Evolutionary conservation across 192 early-diverging fungal genomes (phyloP).

Genomic region (Coemansia sp.): DNA sequence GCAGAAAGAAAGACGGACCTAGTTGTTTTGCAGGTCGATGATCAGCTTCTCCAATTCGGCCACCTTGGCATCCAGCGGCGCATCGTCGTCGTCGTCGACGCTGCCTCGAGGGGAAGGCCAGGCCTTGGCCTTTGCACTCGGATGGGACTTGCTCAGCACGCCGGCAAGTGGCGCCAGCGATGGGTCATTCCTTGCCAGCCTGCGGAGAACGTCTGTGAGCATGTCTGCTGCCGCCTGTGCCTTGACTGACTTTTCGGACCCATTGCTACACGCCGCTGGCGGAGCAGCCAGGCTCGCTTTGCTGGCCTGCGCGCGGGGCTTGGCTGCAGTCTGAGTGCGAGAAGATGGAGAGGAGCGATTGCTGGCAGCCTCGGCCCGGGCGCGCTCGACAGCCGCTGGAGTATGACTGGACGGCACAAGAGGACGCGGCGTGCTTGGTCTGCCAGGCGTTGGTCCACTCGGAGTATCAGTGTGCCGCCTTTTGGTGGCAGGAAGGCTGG

Average conservation of each 20-base stretch:
- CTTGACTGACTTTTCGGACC: slow-evolving; percentile 26
- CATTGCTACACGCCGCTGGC: not conserved
- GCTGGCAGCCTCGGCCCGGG: not conserved
- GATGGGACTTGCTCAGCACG: slow-evolving; percentile 6
- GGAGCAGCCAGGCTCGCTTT: not conserved
- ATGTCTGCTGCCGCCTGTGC: slow-evolving; percentile 51
- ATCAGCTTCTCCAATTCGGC: slow-evolving; percentile 53
- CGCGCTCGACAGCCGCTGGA: not conserved
- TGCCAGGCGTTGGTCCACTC: not conserved
- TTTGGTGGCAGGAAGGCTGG: not conserved
- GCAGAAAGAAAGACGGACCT: not conserved
- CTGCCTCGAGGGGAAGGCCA: not conserved
- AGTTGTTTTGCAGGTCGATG: slow-evolving; percentile 32
- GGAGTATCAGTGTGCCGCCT: slow-evolving; percentile 2
- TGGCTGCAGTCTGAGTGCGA: not conserved
- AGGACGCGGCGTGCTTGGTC: not conserved
- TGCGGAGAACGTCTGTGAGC: slow-evolving; percentile 48
- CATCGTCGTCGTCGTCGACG: slow-evolving; percentile 4
- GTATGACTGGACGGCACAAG: not conserved
- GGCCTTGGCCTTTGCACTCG: not conserved
- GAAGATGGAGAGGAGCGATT: not conserved
- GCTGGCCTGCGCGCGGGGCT: not conserved
- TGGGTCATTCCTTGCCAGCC: slow-evolving; percentile 27
- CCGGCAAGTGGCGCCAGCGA: slow-evolving; percentile 25
- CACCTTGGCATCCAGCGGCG: slow-evolving; percentile 48